These are phyloP conservation scores for Manihot esculenta DNA, from an alignment of 441 rosid species.

Conservation along the genomic window DNA sequence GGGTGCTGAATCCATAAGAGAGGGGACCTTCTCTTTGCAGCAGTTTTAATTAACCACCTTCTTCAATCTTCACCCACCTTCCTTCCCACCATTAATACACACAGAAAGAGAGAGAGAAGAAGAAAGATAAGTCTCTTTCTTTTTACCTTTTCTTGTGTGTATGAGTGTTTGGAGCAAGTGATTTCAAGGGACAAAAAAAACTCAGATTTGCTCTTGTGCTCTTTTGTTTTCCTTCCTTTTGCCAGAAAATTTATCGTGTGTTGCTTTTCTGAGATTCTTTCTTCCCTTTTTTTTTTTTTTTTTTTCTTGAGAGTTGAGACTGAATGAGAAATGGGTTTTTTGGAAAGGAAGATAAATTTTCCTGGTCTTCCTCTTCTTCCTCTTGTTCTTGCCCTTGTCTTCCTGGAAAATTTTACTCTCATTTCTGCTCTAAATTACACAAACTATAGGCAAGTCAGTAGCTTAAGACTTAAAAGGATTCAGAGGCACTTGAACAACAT, in stretches of 20 bases:
- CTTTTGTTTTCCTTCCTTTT: background rate
- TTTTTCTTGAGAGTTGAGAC: too few species aligned
- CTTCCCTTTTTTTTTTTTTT: too few species aligned
- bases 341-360: constrained; percentile 26
- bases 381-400: constrained; percentile 21
- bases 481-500: constrained; percentile 75
- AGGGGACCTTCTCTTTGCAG: constrained; percentile 28
- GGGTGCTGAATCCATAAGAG: constrained; percentile 23
- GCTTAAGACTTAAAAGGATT: constrained; percentile 75
- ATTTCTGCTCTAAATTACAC: constrained; percentile 52
- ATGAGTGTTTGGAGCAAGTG: constrained; percentile 32
- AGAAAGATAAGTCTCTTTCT: constrained; percentile 39
- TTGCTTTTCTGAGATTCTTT: constrained; percentile 26
- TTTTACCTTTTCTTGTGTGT: constrained; percentile 20
- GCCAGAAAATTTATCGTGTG: constrained; percentile 26
- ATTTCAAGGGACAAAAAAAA: too few species aligned
- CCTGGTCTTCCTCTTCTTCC: constrained; percentile 16
- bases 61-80: constrained; percentile 51
- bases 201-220: too few species aligned
- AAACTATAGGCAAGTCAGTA: constrained; percentile 55
- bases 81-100: constrained; percentile 44
- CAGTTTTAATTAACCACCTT: constrained; percentile 38
- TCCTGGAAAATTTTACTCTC: constrained; percentile 12
- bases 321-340: constrained; percentile 43
- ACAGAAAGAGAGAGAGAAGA: background rate